Evolutionary conservation across 768 basidiomycete genomes (phyloP).

Genomic region (Leccinum imitatum): DNA sequence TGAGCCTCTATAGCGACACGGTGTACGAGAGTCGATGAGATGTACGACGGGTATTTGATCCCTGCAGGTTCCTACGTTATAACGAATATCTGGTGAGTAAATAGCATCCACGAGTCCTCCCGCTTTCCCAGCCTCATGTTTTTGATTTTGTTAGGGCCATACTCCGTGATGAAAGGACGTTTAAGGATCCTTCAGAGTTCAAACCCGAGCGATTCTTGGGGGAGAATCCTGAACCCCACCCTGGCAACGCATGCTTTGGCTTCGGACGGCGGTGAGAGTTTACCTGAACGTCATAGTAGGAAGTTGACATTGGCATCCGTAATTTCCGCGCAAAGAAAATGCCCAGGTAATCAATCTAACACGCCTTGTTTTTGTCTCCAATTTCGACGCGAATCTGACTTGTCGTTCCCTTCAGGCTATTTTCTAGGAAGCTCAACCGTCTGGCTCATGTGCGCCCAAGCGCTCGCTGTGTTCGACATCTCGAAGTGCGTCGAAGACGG

Average conservation of each 20-base stretch:
- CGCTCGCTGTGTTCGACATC: slow-evolving; percentile 42
- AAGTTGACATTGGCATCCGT: not conserved
- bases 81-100: slow-evolving; percentile 11
- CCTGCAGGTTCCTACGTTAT: too few species aligned
- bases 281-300: not conserved
- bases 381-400: not conserved
- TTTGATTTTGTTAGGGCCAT: slow-evolving; percentile 14
- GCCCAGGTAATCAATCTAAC: not conserved
- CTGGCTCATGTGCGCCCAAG: slow-evolving; percentile 29
- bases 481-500: slow-evolving; percentile 42
- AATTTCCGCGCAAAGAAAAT: not conserved
- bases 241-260: slow-evolving; percentile 18
- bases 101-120: not conserved
- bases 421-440: slow-evolving; percentile 27
- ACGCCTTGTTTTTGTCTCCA: not conserved
- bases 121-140: not conserved
- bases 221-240: slow-evolving; percentile 15
- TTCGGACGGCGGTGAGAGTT: slow-evolving; percentile 20
- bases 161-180: slow-evolving; percentile 17
- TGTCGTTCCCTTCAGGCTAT: not conserved
- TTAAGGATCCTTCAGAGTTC: slow-evolving; percentile 20
- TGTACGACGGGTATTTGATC: too few species aligned
- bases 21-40: too few species aligned
- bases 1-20: too few species aligned
- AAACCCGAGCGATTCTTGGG: slow-evolving; percentile 27